These are phyloP conservation scores for Quercus rubra DNA, from an alignment of 306 rosid species.

Conservation along the genomic window DNA sequence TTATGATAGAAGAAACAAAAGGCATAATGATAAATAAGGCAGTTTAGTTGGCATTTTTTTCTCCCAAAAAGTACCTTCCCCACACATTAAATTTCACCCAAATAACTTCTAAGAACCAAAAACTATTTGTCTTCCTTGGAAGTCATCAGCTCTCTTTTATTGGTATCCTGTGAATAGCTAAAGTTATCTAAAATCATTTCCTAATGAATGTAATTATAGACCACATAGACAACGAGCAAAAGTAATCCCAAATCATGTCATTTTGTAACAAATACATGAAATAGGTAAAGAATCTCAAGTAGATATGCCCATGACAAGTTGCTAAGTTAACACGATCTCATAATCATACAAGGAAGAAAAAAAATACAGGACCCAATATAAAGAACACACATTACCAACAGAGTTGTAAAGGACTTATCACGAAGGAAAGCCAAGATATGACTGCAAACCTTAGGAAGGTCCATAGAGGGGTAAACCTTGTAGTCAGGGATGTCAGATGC, in stretches of 20 bases:
- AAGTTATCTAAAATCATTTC: not conserved
- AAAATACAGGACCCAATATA: not conserved
- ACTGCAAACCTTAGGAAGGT: no score
- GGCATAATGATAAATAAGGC: not conserved
- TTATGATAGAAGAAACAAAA: no score
- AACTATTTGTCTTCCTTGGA: no score
- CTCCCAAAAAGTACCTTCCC: not conserved
- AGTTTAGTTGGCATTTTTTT: not conserved
- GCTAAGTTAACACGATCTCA: not conserved
- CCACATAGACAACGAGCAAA: not conserved
- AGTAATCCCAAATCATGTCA: not conserved
- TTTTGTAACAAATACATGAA: not conserved
- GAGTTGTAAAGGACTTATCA: no score
- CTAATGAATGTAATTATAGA: not conserved
- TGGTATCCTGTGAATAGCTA: no score
- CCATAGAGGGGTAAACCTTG: no score
- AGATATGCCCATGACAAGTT: not conserved
- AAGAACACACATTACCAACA: slow-evolving; percentile 23
- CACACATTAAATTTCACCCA: not conserved
- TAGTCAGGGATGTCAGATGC: no score
- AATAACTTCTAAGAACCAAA: not conserved
- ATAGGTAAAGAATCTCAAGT: not conserved
- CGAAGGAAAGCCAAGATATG: no score
- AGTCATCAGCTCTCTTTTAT: no score
- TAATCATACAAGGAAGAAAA: not conserved